Conservation (phyloP, 495 filamentous ascomycete genomes). For the Daldinia decipiens region DNA sequence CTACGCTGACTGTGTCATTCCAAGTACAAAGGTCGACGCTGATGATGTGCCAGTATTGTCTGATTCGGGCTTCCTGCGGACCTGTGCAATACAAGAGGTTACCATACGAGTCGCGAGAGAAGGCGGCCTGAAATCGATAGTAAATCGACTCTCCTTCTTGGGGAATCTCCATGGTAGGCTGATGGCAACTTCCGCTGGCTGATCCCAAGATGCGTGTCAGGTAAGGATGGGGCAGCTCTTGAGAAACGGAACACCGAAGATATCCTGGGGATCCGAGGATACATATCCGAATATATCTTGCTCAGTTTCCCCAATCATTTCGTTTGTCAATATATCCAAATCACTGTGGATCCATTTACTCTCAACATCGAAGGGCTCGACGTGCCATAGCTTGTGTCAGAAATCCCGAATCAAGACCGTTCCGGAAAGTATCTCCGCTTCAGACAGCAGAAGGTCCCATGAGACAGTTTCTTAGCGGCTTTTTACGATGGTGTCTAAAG, state of each 20-base stretch:
- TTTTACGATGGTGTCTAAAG: not conserved
- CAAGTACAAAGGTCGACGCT: not conserved
- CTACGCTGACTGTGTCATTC: not conserved
- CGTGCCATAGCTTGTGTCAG: not conserved
- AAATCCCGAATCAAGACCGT: not conserved
- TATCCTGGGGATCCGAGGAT: conserved; percentile 11
- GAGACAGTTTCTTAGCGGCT: not conserved
- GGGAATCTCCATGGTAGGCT: conserved; percentile 26
- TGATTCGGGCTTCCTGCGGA: conserved; percentile 12
- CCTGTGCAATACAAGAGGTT: conserved; percentile 28
- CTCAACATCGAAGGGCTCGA: not conserved
- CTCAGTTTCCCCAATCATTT: not conserved
- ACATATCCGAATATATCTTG: conserved; percentile 20
- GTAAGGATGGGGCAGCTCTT: not conserved
- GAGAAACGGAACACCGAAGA: not conserved
- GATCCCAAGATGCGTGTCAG: conserved; percentile 5
- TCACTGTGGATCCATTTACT: not conserved
- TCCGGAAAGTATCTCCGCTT: not conserved
- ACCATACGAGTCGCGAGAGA: conserved; percentile 11
- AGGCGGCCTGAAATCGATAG: conserved; percentile 34
- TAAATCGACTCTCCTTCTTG: conserved; percentile 35
- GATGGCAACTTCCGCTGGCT: not conserved
- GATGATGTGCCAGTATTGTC: conserved; percentile 16
- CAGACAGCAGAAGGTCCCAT: not conserved
- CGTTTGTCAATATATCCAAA: not conserved